Base-by-base conservation (phyloP, 345 rosid species). In the Dipteronia sinensis region DNA sequence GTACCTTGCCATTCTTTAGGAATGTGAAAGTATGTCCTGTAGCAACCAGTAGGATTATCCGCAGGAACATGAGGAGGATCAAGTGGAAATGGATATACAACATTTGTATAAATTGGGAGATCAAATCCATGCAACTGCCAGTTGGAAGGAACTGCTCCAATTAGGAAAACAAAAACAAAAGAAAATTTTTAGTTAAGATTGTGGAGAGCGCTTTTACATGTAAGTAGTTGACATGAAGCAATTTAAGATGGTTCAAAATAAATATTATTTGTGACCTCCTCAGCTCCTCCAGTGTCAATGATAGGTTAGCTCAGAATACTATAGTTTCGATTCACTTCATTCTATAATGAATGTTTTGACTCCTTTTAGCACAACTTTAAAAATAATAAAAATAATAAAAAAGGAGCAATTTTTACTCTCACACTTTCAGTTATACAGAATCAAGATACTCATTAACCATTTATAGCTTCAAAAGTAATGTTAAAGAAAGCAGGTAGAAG, bases 61-160 rank as follows among this genome's bases (percentile, higher is more conserved):
- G 53, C 81, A 73, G 98, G 93, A 79, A 92, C 89, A 77, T 83
- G 79, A 46, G 98, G 99, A 79, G 98, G 98, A 79, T 96, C 88
- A 79, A 86, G 81, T 0, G 85, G 84, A 77, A 96, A 89, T 76
- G 99, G 98, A 83, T 94, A 96, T 15, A 85, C 82, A 63, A 85
- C 29, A 88, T 96, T 96, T 11, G 98, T 94, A 82, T 91, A 96
- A 76, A 94, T 92, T 64, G 99, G 99, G 64, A 85, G 86, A 83
- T 96, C 99, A 87, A 88, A 96, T 76, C 98, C 99, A 89, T 96
- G 97, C 89, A 89, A 80, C 87, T 96, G 94, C 99, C 99, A 96
- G 74, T 94, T 96, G 62, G 99, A 96, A 86, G 99, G 99, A 85
- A 96, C 98, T 96, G 93, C 44, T 78, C 83, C 84, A 46, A 46